phyloP scores from a whole-genome alignment of 2,329 filamentous ascomycete genomes.

The Clonostachys rosea region DNA sequence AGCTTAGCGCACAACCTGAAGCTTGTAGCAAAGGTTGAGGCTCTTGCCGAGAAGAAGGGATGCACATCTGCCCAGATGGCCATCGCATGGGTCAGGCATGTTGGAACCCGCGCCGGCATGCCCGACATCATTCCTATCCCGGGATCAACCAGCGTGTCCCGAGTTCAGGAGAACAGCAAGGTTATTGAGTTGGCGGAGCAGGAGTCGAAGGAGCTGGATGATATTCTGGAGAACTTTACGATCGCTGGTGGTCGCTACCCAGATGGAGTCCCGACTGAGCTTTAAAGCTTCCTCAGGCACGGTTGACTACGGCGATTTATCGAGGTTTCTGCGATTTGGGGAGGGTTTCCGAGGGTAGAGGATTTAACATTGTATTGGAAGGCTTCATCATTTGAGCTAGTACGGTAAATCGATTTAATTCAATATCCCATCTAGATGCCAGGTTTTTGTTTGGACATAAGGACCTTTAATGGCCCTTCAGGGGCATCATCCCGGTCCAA shows the following conservation, averaged over 20 bases:
- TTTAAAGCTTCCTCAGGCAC: no score
- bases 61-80: constrained; percentile 61
- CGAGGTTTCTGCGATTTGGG: no score
- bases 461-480: no score
- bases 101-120: constrained; percentile 46
- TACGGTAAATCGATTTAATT: no score
- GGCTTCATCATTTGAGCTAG: no score
- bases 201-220: constrained; percentile 46
- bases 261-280: constrained; percentile 9
- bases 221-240: constrained; percentile 40
- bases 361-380: no score
- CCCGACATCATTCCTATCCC: constrained; percentile 62
- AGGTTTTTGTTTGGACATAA: no score
- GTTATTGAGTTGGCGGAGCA: constrained; percentile 40
- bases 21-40: constrained; percentile 51
- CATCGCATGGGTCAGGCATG: constrained; percentile 54
- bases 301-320: no score
- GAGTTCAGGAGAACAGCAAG: constrained; percentile 57
- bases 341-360: no score
- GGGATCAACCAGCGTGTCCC: constrained; percentile 50
- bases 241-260: constrained; percentile 44
- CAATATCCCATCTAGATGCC: no score
- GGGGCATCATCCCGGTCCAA: no score
- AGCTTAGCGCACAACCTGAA: constrained; percentile 60
- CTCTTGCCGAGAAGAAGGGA: constrained; percentile 53